Base-by-base conservation (phyloP, 2,329 filamentous ascomycete genomes). In the Diplodia intermedia region DNA sequence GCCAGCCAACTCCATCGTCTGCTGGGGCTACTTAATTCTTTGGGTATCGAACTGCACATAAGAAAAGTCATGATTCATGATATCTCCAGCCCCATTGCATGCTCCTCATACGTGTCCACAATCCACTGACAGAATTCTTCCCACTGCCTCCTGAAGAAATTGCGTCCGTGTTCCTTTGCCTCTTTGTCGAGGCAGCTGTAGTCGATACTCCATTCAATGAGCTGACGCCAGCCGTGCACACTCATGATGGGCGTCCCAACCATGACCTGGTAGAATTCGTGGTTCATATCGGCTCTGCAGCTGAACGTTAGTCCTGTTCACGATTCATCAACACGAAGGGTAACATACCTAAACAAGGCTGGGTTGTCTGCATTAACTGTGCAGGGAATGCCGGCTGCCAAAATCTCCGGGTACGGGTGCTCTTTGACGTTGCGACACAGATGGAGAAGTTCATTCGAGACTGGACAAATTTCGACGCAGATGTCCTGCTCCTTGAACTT, bases 241-340 rank as follows among this genome's bases (percentile, higher is more conserved):
- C 84, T 86, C 84, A 93, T 91, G 68, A 87, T 84, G 14, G 84
- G 82, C 54, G 87, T 88, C 57, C 90, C 91, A 8, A 91, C 85
- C 83, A 93, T 88, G 69, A 89, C 84, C 74, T 93, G 91, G 75
- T 92, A 93, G 74, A 93, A 92, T 74, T 93, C 91, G 71, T 92
- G 89, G 0, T 89, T 90, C 53, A 93, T 83, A 1, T 88, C 88
- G 15, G 90, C 91, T 70, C 89, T 91, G 68, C 57, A 31, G 8
- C 31, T 40, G 11, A 12, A 6, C 9, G n/a, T 63, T 11, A 63
- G 47, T 40, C 15, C 12, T 18, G 2, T 23, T 36, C 55, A 65
- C 56, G 53, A 2, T 5, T 47, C 14, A 36, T 14, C 18, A 61
- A 11, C 52, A 69, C 29, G 33, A 31, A 33, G n/a, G 14, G 11